Percentiles rank a stretch among this genome's conserved stretches.
These are phyloP conservation scores for Mallotus nudiflorus DNA, from an alignment of 345 rosid species.

Conservation along the genomic window DNA sequence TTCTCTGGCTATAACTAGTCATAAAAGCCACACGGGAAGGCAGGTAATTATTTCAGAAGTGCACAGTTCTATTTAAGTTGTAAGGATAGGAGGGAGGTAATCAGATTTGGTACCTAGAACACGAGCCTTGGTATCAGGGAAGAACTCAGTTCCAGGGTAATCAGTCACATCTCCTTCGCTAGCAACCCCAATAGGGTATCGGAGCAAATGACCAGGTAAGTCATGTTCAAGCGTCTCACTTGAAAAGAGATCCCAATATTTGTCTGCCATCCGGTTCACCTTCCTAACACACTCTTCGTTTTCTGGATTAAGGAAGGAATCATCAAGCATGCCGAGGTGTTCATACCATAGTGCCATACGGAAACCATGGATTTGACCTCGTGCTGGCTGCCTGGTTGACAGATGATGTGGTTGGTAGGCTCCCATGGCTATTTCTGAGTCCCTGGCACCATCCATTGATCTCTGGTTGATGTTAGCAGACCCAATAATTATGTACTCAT, in stretches of 20 bases:
- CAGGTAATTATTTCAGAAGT: not conserved
- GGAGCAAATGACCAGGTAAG: constrained; percentile 90
- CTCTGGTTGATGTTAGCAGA: constrained; percentile 99
- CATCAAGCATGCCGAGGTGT: constrained; percentile 91
- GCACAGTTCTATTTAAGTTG: constrained; percentile 46
- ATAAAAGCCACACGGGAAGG: not conserved
- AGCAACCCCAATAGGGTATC: constrained; percentile 70
- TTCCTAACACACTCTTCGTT: constrained; percentile 57
- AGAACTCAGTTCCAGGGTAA: constrained; percentile 64
- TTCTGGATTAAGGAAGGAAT: constrained; percentile 73
- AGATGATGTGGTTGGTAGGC: constrained; percentile 90
- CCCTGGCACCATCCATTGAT: constrained; percentile 98
- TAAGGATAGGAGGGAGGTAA: constrained; percentile 92
- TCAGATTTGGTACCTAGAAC: constrained; percentile 85
- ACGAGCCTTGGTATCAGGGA: constrained; percentile 93
- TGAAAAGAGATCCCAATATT: constrained; percentile 88
- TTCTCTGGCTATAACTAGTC: constrained; percentile 17
- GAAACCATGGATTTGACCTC: constrained; percentile 96
- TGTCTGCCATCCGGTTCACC: constrained; percentile 81
- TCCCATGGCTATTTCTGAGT: constrained; percentile 99
- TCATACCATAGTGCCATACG: constrained; percentile 95
- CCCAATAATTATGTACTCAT: constrained; percentile 92
- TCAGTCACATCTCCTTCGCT: constrained; percentile 68
- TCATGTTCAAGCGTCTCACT: constrained; percentile 74
- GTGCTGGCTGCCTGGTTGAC: constrained; percentile 67